phyloP scores from a whole-genome alignment of 805 yeast species.

The Cyberlindnera mrakii region DNA sequence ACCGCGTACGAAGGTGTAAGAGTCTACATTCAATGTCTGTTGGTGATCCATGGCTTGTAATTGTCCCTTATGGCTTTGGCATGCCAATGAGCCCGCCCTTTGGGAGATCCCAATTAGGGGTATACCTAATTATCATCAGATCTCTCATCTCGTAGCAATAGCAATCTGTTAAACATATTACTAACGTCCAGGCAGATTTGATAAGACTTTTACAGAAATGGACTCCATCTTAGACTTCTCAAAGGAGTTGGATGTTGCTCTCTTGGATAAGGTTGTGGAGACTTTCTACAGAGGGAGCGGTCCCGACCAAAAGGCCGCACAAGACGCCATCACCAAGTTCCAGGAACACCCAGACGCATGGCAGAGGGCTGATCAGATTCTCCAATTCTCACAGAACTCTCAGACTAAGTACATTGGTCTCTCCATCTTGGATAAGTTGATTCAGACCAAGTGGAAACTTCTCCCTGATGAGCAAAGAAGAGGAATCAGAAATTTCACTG shows the following conservation, averaged over 20 bases:
- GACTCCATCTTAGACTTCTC: constrained; percentile 84
- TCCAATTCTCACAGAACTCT: constrained; percentile 70
- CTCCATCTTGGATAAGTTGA: constrained; percentile 82
- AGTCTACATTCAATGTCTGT: too few species aligned
- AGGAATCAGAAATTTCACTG: constrained; percentile 91
- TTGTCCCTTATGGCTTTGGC: too few species aligned
- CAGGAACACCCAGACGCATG: constrained; percentile 95
- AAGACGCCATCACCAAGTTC: constrained; percentile 64
- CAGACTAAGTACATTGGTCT: constrained; percentile 92
- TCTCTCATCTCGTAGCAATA: too few species aligned
- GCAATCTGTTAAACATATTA: neutral
- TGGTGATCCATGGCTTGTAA: too few species aligned
- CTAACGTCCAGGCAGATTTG: neutral
- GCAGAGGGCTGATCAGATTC: constrained; percentile 87
- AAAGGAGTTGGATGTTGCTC: constrained; percentile 70
- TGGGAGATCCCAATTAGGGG: too few species aligned
- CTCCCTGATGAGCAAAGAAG: constrained; percentile 82
- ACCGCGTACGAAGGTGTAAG: too few species aligned
- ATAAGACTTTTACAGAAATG: constrained; percentile 37
- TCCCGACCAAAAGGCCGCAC: constrained; percentile 60
- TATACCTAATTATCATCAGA: too few species aligned
- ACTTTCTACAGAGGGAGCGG: constrained; percentile 81
- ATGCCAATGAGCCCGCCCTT: too few species aligned
- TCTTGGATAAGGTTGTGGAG: constrained; percentile 79
- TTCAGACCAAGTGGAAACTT: constrained; percentile 89